Percentiles rank a stretch among this genome's conserved stretches.
Conservation (phyloP, 139 green algal genomes). For the Chlorella sp. region DNA sequence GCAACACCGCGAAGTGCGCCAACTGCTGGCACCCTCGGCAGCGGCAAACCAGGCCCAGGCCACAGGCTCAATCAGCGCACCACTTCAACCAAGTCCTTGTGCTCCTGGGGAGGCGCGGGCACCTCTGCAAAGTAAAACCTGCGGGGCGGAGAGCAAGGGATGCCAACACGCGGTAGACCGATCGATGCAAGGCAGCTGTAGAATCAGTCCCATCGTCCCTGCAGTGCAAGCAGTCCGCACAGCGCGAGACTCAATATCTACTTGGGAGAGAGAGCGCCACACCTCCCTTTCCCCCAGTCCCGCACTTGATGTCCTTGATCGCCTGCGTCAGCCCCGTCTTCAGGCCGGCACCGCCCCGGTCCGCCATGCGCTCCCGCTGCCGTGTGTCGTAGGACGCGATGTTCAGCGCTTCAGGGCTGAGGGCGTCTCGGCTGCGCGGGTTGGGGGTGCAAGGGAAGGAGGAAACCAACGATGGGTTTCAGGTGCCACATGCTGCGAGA, state of each 20-base stretch:
- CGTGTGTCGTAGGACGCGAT: conserved; percentile 60
- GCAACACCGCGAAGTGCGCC: no score
- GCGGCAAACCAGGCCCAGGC: no score
- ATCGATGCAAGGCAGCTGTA: no score
- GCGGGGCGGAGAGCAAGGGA: background rate
- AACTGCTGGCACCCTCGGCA: no score
- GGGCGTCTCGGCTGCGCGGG: conserved; percentile 39
- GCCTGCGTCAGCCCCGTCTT: background rate
- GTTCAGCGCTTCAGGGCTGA: conserved; percentile 38
- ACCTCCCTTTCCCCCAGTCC: background rate
- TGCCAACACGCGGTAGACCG: no score
- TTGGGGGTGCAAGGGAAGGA: no score
- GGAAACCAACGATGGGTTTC: no score
- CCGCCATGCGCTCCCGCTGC: background rate
- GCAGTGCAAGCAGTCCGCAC: no score
- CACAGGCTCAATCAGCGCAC: background rate
- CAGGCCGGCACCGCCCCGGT: background rate
- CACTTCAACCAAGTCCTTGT: conserved; percentile 36
- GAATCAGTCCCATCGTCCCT: no score
- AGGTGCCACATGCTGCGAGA: no score
- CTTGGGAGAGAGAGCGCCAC: no score
- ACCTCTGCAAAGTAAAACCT: conserved; percentile 36
- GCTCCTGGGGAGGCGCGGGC: background rate
- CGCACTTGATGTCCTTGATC: background rate
- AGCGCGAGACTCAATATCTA: no score